Evolutionary conservation across 116 monocot genomes (phyloP).

Genomic region (Dioscorea cayenensis): DNA sequence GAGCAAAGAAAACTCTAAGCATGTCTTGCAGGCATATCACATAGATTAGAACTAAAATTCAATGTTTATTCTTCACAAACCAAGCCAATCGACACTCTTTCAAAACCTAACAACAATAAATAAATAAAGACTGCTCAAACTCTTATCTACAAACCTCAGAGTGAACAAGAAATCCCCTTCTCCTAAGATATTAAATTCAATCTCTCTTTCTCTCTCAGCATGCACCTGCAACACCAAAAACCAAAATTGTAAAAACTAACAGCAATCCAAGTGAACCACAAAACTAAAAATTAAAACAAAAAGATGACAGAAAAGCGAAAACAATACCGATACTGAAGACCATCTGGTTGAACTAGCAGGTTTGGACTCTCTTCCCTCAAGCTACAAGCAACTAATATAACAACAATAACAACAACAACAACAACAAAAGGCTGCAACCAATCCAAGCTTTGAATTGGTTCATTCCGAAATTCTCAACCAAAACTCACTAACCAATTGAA

Average conservation of each 20-base stretch:
- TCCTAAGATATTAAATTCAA: neutral
- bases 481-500: neutral
- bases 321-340: neutral
- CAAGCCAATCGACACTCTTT: conserved; percentile 8
- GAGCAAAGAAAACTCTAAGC: neutral
- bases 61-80: neutral
- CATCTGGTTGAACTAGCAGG: neutral
- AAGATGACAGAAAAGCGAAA: neutral
- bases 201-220: neutral
- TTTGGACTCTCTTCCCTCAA: neutral
- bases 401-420: no score
- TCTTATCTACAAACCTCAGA: conserved; percentile 12
- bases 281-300: neutral
- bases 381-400: neutral
- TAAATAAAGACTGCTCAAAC: neutral
- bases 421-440: no score
- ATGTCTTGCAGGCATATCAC: neutral
- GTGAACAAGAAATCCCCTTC: neutral
- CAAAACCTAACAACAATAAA: conserved; percentile 2
- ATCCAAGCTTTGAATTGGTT: neutral
- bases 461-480: neutral
- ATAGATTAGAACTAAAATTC: neutral
- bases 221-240: neutral
- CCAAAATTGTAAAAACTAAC: neutral
- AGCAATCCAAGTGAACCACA: neutral